Base-by-base conservation (phyloP, 1,139 yeast species). In the Geotrichum phurueaensis region DNA sequence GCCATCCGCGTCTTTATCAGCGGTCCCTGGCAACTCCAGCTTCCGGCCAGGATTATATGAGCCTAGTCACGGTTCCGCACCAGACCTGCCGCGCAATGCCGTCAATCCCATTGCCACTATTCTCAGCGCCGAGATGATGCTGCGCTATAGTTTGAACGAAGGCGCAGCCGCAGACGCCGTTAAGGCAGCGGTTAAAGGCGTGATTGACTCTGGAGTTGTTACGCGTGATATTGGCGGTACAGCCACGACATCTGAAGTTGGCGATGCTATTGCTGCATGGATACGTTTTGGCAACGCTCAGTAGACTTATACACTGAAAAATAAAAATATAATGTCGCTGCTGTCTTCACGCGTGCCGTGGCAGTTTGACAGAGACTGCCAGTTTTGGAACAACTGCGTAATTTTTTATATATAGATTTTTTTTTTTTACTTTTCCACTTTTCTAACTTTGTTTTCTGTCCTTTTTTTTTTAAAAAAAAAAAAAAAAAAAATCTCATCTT, bases 31-130 rank as follows among this genome's bases (percentile, higher is more conserved):
- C 2, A 51, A 36, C n/a, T 92, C 86, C 73, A 87, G 86, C 73
- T 87, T 86, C 77, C 78, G 80, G 43, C 87, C 88, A 71, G 96
- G 95, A 63, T 78, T 90, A 65, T 90, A 90, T 73, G 97, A 90
- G 76, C 97, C 97, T 66, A 89, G 96, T 70, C 97, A 90, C 73
- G 97, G 97, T 53, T 87, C 96, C 49, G 97, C 96, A 29, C 97
- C 97, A 53, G 97, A 90, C 73, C 83, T 90, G 69, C 85, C 85
- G 57, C 79, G 76, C 61, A 86, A 87, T 68, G 85, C 85, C 73
- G 96, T 88, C 52, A 90, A 90, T 74, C 97, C 97, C 60, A 76
- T 89, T 62, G 96, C 96, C 56, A 87, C 95, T 23, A 87, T 89
- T 67, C 79, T 89, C 70, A 87, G 95, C 22, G 92, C 84, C 9